Conservation (phyloP, 2,329 filamentous ascomycete species). For the Exophiala bonariae region DNA sequence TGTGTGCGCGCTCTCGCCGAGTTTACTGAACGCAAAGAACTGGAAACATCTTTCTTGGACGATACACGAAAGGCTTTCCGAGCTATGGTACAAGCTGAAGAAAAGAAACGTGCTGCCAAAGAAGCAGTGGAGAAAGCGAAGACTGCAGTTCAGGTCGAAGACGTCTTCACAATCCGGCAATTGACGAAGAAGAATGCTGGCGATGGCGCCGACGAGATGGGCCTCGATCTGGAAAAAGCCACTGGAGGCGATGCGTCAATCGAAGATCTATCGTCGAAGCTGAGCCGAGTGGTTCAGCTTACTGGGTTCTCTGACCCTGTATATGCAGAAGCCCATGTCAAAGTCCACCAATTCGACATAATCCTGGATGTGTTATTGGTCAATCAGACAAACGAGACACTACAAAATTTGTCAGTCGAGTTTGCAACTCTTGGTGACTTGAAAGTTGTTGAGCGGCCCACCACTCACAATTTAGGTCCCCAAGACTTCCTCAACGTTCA, state of each 20-base stretch:
- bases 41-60: constrained; percentile 89
- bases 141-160: constrained; percentile 91
- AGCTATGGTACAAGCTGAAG: constrained; percentile 94
- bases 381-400: constrained; percentile 93
- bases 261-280: constrained; percentile 88
- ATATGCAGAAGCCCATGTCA: constrained; percentile 98
- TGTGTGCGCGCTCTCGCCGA: constrained; percentile 91
- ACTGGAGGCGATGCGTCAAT: constrained; percentile 83
- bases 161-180: constrained; percentile 89
- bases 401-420: constrained; percentile 95
- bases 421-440: constrained; percentile 98
- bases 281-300: constrained; percentile 93
- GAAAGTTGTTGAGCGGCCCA: constrained; percentile 95
- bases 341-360: constrained; percentile 98
- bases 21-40: constrained; percentile 82
- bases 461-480: constrained; percentile 90
- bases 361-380: constrained; percentile 93
- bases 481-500: constrained; percentile 99
- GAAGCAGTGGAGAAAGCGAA: constrained; percentile 91
- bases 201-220: constrained; percentile 81
- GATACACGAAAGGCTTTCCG: constrained; percentile 95
- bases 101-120: constrained; percentile 96
- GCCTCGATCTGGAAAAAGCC: constrained; percentile 87
- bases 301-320: constrained; percentile 98
- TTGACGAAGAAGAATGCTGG: constrained; percentile 84